Evolutionary conservation across 2,329 filamentous ascomycete genomes (phyloP).

Genomic region (Cercospora sp.): DNA sequence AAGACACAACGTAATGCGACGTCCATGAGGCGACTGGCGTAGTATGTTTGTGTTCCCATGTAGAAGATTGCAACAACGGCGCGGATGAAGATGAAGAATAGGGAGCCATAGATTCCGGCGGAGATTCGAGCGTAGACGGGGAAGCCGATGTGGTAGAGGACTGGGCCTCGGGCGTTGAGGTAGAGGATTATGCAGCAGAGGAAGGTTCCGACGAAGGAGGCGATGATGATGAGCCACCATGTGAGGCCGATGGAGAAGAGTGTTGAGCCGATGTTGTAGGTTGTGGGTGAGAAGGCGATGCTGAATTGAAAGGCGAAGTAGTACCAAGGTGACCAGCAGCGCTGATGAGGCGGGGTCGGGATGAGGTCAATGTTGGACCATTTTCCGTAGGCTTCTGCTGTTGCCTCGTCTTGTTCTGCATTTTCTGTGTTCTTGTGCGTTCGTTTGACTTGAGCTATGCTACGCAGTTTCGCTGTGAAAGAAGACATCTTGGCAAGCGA

Average conservation of each 20-base stretch:
- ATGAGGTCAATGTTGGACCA: conserved; percentile 33
- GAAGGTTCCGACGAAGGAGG: conserved; percentile 32
- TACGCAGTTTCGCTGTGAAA: not conserved
- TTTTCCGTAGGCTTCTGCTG: conserved; percentile 15
- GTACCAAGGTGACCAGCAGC: conserved; percentile 31
- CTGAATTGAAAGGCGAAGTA: conserved; percentile 41
- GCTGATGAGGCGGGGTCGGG: conserved; percentile 27
- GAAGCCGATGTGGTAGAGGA: conserved; percentile 41
- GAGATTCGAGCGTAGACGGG: conserved; percentile 40
- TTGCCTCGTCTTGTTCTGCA: not conserved
- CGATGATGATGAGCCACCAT: conserved; percentile 40
- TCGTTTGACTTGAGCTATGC: conserved; percentile 2
- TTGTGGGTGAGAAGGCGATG: conserved; percentile 40
- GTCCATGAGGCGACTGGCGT: conserved; percentile 40
- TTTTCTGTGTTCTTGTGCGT: not conserved
- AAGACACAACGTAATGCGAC: conserved; percentile 45
- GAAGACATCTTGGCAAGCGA: conserved; percentile 3
- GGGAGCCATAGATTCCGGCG: conserved; percentile 42
- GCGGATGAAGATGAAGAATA: conserved; percentile 44
- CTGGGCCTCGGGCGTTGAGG: conserved; percentile 40
- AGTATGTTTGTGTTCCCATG: conserved; percentile 41
- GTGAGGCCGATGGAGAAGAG: conserved; percentile 39
- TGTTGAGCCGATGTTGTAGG: conserved; percentile 38
- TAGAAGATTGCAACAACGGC: conserved; percentile 43
- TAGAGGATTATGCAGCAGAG: conserved; percentile 40